Base-by-base conservation (phyloP, 192 early-diverging fungal genomes). In the Backusella westeae region DNA sequence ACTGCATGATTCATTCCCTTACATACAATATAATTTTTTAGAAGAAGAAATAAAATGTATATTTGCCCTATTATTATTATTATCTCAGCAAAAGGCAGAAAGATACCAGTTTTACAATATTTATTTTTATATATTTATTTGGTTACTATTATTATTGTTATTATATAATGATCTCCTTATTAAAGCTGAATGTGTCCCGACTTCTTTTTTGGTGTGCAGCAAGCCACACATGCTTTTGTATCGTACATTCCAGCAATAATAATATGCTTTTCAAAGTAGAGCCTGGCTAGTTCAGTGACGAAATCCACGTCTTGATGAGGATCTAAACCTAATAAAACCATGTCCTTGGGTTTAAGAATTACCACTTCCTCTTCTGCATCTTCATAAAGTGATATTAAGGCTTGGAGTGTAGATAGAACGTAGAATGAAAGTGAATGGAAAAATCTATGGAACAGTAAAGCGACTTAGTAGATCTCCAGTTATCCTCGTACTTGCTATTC, bases 261-360 rank as follows among this genome's bases (percentile, higher is more conserved):
- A 29, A 89, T 69, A 9, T 80, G 35, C 44, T 82, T 78, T 19
- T 71, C 78, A 76, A 87, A 87, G 65, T 89, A 89, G n/a, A 86
- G 26, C 32, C 59, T 70, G 21, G 79, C 75, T 7, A 89, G 75
- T 44, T 85, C 83, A 53, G 75, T 34, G 4, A 89, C 76, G 76
- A 87, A 84, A 8, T 44, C 67, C 1, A 42, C 77, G 76, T 89
- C 88, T 9, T 70, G 77, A 4, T 39, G 36, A 6, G 82, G 79
- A 69, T 88, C 86, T 23, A 89, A 66, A 0, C 88, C 86, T 34
- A 89, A 53, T 21, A 78, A 56, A 19, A 74, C 76, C 42, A 89
- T 77, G 29, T 89, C 83, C 12, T 82, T 73, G 9, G 77, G 70
- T 23, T 81, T 69, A 3, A 85, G 49, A 44, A 73, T 42, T 2